Base-by-base conservation (phyloP, 2,329 filamentous ascomycete species). In the Trichoderma koningiopsis region DNA sequence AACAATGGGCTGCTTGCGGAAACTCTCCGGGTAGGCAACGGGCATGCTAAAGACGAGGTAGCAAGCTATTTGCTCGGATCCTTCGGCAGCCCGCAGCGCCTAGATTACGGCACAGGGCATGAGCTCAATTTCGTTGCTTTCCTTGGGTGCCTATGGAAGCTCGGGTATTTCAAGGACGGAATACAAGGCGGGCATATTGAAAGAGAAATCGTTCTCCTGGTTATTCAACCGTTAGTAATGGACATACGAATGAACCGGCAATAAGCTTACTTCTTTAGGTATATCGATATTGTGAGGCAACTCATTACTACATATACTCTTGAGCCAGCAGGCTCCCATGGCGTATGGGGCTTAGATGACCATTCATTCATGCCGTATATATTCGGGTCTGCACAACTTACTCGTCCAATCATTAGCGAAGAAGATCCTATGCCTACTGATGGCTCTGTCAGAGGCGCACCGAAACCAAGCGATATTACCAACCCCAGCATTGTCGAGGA, bases 261-360 rank as follows among this genome's bases (percentile, higher is more conserved):
- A 43, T 43, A 10, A 27, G 7, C 19, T 59, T 49, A 37, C 73
- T 72, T 16, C n/a, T 27, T 59, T 75, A 93, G 91, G 52, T 97
- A 97, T 76, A 83, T 97, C n/a, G 83, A 84, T 37, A 89, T 98
- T 2, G 85, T 97, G 57, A 90, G 96, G 49, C 89, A 87, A 53
- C 85, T 99, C 11, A 97, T 99, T 74, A 84, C 93, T 62, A 95
- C 90, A 2, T 99, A 98, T 78, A 97, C 91, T 0, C 87, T 99
- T 24, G 96, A 99, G 77, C 96, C 96, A 4, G 96, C 96, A 6
- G 96, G 96, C 2, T 97, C 95, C 1, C 96, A 98, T 77, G 96
- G 96, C 3, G 96, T 99, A 24, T 99, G 96, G 96, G 96, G 96
- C 24, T 85, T 99, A n/a, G 96, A 99, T 77, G 96, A 99, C 79